A percentile compares a stretch with the other conserved stretches of the same genome.
Evolutionary conservation across 1,284 basidiomycete species (phyloP).

Genomic region (Trametes hirsuta): DNA sequence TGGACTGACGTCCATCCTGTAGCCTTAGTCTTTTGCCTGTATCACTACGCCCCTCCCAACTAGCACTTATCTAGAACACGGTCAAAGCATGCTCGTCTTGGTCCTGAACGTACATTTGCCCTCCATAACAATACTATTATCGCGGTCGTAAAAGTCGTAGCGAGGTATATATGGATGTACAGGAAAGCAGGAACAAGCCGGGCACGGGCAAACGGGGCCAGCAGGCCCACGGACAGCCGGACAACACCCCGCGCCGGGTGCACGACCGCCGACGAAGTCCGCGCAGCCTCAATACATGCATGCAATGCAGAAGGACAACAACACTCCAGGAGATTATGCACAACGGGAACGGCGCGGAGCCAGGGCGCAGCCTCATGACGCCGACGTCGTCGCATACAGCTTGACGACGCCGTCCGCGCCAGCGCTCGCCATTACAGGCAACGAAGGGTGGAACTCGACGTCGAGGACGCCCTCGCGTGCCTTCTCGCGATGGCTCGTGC

Average conservation of each 20-base stretch:
- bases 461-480: conserved; percentile 90
- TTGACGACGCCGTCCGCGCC: conserved; percentile 96
- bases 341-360: conserved; percentile 10
- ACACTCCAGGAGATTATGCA: conserved; percentile 2
- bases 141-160: conserved; percentile 32
- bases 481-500: conserved; percentile 86
- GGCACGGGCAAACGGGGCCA: conserved; percentile 1
- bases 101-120: neutral
- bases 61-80: neutral
- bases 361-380: conserved; percentile 51
- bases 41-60: conserved; percentile 30
- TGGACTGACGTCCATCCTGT: conserved; percentile 26
- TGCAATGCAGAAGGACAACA: neutral
- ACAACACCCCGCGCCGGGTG: neutral
- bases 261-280: conserved; percentile 6
- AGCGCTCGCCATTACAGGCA: conserved; percentile 89
- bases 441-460: conserved; percentile 82
- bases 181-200: conserved; percentile 23
- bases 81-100: neutral
- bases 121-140: conserved; percentile 29
- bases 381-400: conserved; percentile 82
- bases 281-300: conserved; percentile 8
- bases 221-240: neutral
- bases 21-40: conserved; percentile 37
- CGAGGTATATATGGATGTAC: conserved; percentile 33